Evolutionary conservation across 768 basidiomycete genomes (phyloP), one percentile per base, ranked within the genome.

Genomic region (Lentinus brumalis): DNA sequence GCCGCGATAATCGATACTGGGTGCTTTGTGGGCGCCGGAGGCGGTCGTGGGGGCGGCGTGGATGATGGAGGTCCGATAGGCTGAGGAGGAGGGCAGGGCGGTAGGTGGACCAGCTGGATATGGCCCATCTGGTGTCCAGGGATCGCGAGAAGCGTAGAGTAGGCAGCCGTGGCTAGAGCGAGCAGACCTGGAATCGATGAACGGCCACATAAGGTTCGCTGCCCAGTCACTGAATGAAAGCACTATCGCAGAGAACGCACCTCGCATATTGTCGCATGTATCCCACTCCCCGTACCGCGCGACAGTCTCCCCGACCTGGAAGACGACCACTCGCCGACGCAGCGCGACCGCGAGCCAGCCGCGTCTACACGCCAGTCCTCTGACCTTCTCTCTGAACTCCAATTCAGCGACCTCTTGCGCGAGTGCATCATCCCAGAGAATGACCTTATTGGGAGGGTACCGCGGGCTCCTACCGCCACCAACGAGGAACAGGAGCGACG

Each of bases 401-500:
- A 96, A 81, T 72, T 95, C 92, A 40, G 91, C 92, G 51, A 93
- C 89, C 71, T 94, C 91, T 61, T 78, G 77, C n/a, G 84, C 85
- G 4, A 83, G 75, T 3, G 81, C 82, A 75, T 93, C 93, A 73
- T 96, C 90, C 92, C 92, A 96, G 55, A 96, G 73, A 64, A 96
- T 81, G 56, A 95, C 91, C 77, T 96, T 96, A 76, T 96, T 96
- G 31, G 89, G 91, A 31, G 94, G 91, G 75, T 94, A 96, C 10
- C 89, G 83, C 32, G 94, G 94, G 72, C 91, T 94, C 56, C 87
- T 83, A 41, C 94, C 92, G 47, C 94, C 94, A 51, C 94, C 94
- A 56, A 94, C 79, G 50, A 96, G 85, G 74, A 94, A 94, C 51
- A 95, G 79, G 21, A 96, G 77, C 60, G 92, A 93, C 11, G 92